Percentiles rank a stretch among this genome's conserved stretches.
Evolutionary conservation across 73 alveolate genomes (phyloP).

Genomic region (Paramecium bursaria): DNA sequence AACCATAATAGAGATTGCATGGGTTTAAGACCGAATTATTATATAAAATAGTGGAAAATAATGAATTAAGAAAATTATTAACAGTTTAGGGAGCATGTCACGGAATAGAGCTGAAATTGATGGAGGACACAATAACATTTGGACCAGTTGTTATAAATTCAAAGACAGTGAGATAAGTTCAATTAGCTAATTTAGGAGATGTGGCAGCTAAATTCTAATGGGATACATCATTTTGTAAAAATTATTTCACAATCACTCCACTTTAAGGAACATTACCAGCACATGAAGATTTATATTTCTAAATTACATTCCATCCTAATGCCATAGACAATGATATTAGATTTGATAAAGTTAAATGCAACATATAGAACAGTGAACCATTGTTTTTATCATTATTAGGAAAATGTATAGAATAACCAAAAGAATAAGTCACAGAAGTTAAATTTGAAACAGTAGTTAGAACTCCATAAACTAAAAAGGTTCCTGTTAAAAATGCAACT

Average conservation of each 20-base stretch:
- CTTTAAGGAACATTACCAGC: conserved; percentile 95
- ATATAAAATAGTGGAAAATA: conserved; percentile 88
- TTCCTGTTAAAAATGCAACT: conserved; percentile 93
- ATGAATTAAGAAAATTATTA: conserved; percentile 92
- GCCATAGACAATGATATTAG: conserved; percentile 91
- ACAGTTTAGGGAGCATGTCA: conserved; percentile 97
- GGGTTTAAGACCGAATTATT: conserved; percentile 91
- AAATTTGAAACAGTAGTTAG: conserved; percentile 97
- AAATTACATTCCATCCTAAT: conserved; percentile 97
- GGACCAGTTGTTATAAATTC: conserved; percentile 97
- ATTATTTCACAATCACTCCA: conserved; percentile 96
- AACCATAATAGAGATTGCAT: conserved; percentile 96
- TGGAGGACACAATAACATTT: conserved; percentile 98
- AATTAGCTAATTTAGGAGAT: conserved; percentile 97
- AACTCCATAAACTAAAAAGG: conserved; percentile 86
- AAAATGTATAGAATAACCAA: conserved; percentile 89
- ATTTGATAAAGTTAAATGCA: conserved; percentile 93
- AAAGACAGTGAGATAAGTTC: conserved; percentile 86
- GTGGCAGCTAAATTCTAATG: conserved; percentile 95
- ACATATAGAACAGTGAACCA: conserved; percentile 94
- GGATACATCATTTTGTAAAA: conserved; percentile 92
- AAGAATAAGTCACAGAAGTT: conserved; percentile 88
- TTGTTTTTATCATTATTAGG: conserved; percentile 92
- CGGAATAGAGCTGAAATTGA: conserved; percentile 97
- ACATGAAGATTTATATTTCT: conserved; percentile 93